Conservation (phyloP, 2,329 filamentous ascomycete species). For the Cercospora sesami region DNA sequence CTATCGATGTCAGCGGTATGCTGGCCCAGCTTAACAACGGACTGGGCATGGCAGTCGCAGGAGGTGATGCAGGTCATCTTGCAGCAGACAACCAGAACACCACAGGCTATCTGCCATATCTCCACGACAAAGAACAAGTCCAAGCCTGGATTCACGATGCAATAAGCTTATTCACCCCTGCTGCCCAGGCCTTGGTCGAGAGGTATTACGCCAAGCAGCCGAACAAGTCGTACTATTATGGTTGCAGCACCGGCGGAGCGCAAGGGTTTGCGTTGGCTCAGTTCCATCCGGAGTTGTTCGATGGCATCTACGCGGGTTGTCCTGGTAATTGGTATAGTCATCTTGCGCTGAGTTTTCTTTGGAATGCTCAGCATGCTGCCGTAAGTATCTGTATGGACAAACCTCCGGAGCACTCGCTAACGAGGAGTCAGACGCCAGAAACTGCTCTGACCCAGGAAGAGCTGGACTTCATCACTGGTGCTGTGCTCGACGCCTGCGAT, state of each 20-base stretch:
- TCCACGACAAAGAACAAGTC: constrained; percentile 34
- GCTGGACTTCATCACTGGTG: constrained; percentile 39
- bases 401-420: constrained; percentile 12
- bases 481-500: constrained; percentile 44
- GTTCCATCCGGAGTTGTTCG: constrained; percentile 45
- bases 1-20: constrained; percentile 30
- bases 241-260: constrained; percentile 47
- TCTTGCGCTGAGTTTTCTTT: constrained; percentile 35
- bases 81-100: constrained; percentile 31
- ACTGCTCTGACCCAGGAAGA: constrained; percentile 34
- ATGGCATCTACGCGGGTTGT: constrained; percentile 46
- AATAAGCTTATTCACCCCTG: constrained; percentile 39
- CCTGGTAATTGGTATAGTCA: constrained; percentile 45
- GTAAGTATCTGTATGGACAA: neutral
- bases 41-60: constrained; percentile 32
- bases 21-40: constrained; percentile 33
- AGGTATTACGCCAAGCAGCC: constrained; percentile 40
- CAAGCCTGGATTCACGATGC: constrained; percentile 44
- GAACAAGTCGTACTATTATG: constrained; percentile 43
- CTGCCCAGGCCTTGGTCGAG: constrained; percentile 35
- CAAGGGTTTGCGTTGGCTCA: constrained; percentile 47
- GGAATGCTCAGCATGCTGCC: constrained; percentile 34
- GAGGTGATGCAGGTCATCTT: constrained; percentile 33
- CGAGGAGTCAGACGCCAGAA: constrained; percentile 12
- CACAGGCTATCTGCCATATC: constrained; percentile 31